phyloP scores from a whole-genome alignment of 176 grass and related monocot species.

The Rhynchospora pubera region DNA sequence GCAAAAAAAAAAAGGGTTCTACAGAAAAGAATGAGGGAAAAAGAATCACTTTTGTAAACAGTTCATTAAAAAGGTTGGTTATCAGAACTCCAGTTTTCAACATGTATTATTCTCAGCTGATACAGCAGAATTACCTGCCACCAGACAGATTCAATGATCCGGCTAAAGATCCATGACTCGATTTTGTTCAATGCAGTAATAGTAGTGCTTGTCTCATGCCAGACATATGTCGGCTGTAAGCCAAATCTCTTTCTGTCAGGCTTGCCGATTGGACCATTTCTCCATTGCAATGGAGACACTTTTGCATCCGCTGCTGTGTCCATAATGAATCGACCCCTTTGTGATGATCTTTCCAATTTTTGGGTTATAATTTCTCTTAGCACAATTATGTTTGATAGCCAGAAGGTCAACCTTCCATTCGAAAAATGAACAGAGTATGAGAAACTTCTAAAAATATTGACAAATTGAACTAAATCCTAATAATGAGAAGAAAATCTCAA shows the following conservation, averaged over 20 bases:
- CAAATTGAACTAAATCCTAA: background rate
- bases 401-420: constrained; percentile 77
- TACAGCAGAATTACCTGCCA: constrained; percentile 77
- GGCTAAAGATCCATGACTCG: constrained; percentile 93
- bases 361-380: constrained; percentile 81
- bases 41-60: background rate
- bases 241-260: constrained; percentile 28
- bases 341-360: constrained; percentile 39
- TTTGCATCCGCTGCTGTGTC: constrained; percentile 42
- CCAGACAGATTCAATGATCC: constrained; percentile 82
- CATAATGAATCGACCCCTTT: constrained; percentile 24
- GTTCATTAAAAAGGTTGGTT: background rate
- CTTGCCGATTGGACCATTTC: constrained; percentile 37
- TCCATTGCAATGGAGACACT: constrained; percentile 32
- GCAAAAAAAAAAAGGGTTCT: background rate
- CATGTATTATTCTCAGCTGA: background rate
- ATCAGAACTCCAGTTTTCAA: background rate
- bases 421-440: constrained; percentile 14
- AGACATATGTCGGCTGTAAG: constrained; percentile 41
- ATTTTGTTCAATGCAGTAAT: constrained; percentile 71
- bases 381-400: constrained; percentile 89
- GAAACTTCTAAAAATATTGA: background rate
- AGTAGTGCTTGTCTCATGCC: constrained; percentile 65
- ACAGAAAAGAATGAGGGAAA: constrained; percentile 7
- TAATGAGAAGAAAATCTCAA: background rate